Evolutionary conservation across 768 basidiomycete species (phyloP), one percentile per base, ranked within the genome.

Genomic region (Leccinum barrowsii): DNA sequence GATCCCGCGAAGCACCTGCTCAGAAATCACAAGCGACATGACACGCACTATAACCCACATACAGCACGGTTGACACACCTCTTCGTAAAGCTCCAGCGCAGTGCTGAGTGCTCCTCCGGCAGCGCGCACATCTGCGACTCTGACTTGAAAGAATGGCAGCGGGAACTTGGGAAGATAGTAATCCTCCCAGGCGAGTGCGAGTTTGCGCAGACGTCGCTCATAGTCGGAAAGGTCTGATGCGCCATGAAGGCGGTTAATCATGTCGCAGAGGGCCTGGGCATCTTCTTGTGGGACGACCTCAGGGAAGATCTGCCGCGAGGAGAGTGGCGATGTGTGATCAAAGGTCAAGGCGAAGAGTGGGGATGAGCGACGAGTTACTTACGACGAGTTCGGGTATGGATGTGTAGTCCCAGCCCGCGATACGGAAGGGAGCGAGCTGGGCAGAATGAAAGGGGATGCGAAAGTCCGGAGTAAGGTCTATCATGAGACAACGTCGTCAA

Each of bases 121-220:
- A 7, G 72, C 71, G 11, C 71, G 68, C 22, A 72, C 72, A 44
- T 72, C 71, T 7, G 71, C 71, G 13, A 72, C 71, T 26, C 71
- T 63, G 48, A 72, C 71, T 24, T 68, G 68, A 5, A 72, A 72
- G 37, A 72, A 72, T 1, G 71, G 72, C 21, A 72, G 22, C 2
- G 72, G 71, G 32, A 55, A 72, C 37, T 65, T 72, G 22, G 70
- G 70, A 12, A 72, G 70, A 42, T 60, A 72, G 54, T 73, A 68
- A 49, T 72, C 68, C 28, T 72, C 71, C 71, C 72, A 72, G 3
- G 62, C 58, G 15, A 72, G 63, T 0, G 70, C 71, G 7, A 73
- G 60, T 21, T 66, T 56, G 34, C 71, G 72, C 21, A 72, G 46
- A 49, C 30, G 52, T 22, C 70, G 72, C 21, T 62, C 65, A 15